Evolutionary conservation across 805 yeast species (phyloP).

Genomic region (Monosporozyma aerobia): DNA sequence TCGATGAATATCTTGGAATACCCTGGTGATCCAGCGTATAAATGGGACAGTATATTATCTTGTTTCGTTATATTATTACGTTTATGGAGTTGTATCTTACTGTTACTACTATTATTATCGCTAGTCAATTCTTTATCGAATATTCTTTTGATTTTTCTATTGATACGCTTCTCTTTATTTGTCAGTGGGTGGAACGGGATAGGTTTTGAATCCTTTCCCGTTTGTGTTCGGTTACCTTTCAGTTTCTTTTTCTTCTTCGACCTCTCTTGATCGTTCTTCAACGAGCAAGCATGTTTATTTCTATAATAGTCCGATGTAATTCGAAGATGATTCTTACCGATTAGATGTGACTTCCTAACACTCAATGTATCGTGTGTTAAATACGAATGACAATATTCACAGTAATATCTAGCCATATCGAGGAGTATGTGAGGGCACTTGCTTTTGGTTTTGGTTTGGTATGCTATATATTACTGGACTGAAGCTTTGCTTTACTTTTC

Average conservation of each 20-base stretch:
- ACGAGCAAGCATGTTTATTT: constrained; percentile 16
- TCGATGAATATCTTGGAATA: constrained; percentile 22
- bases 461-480: background rate
- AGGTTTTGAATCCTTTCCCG: background rate
- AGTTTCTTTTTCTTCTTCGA: constrained; percentile 26
- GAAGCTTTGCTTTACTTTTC: too few relatives aligned
- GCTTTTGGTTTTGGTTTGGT: background rate
- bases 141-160: constrained; percentile 10
- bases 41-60: background rate
- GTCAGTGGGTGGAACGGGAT: background rate
- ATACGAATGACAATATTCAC: constrained; percentile 77
- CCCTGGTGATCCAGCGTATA: constrained; percentile 27
- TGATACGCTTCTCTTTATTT: constrained; percentile 15
- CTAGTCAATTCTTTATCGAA: constrained; percentile 12
- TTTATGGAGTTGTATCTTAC: background rate
- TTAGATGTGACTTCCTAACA: constrained; percentile 70
- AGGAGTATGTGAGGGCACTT: background rate
- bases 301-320: constrained; percentile 71
- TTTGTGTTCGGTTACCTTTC: background rate
- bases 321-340: constrained; percentile 68
- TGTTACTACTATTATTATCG: background rate
- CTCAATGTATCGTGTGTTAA: constrained; percentile 84
- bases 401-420: constrained; percentile 58
- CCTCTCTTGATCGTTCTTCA: constrained; percentile 7
- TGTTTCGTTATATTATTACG: background rate